Evolutionary conservation across 441 rosid genomes (phyloP), one percentile per base, ranked within the genome.

Genomic region (Erodium chrysanthum): DNA sequence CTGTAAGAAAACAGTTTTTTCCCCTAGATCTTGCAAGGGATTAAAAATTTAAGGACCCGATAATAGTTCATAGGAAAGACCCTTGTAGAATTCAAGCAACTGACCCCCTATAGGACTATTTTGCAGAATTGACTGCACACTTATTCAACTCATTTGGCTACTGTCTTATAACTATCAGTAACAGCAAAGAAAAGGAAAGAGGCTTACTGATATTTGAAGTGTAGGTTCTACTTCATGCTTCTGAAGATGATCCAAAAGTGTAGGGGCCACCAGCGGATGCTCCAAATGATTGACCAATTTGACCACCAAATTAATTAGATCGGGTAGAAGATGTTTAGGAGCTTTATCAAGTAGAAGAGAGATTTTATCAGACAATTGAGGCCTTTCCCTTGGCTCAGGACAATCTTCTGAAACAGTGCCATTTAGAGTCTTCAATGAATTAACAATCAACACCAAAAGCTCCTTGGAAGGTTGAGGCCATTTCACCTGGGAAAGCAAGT

Each of bases 361-460:
- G 14, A 58, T 58, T 22, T 58, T 58, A 58, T 22, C 63, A 21
- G 63, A 22, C 63, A 58, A 22, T 58, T 58, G 63, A 58, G 63
- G 15, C 63, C 63, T 22, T 58, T 58, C 15, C 31, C 29, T 58
- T 58, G 63, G 63, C 31, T 58, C 63, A 58, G 29, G 63, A 14
- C 31, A 58, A 21, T 11, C 63, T 58, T 3, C 31, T 22, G 63
- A 58, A 22, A 58, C 63, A 11, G n/a, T 58, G 15, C 63, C 31
- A 10, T 58, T 22, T 58, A 58, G 14, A 22, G 31, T 25, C 15
- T 58, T 58, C 29, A 58, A 58, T 10, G 63, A 58, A 58, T 58
- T 22, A 58, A 58, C 63, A 9, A 58, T 58, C 63, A 58, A 58
- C 15, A 11, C 63, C 31, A 56, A 21, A 56, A 56, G 61, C 61